These are phyloP conservation scores for Schizophyllum amplum DNA, from an alignment of 1,284 basidiomycete genomes.

Conservation along the genomic window DNA sequence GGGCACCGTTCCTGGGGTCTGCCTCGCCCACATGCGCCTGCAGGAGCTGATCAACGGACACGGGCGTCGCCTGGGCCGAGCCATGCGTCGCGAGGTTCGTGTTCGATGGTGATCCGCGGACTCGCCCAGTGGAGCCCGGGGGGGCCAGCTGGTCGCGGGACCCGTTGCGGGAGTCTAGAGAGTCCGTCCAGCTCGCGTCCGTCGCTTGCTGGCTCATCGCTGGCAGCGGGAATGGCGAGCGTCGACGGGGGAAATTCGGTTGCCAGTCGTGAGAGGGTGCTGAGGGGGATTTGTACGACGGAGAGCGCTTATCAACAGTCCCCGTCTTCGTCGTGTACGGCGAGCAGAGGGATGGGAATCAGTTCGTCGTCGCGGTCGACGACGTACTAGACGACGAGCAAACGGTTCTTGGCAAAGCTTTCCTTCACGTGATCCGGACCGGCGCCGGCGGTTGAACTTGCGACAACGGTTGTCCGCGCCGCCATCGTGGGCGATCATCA, in stretches of 20 bases:
- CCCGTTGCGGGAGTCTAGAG: neutral
- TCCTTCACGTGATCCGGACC: too few species aligned
- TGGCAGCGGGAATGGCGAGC: neutral
- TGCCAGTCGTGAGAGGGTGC: too few species aligned
- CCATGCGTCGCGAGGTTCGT: neutral
- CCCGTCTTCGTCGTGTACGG: too few species aligned
- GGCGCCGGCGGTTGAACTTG: too few species aligned
- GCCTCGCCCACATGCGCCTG: conserved; percentile 38
- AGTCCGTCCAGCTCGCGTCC: neutral
- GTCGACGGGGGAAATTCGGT: neutral
- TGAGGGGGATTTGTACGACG: too few species aligned
- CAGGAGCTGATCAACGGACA: conserved; percentile 51
- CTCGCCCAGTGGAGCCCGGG: neutral
- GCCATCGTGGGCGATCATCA: too few species aligned
- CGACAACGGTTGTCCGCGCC: too few species aligned
- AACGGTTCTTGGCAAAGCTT: too few species aligned
- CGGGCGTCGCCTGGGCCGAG: conserved; percentile 11
- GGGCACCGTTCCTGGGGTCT: conserved; percentile 56
- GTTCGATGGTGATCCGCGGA: neutral
- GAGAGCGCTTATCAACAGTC: too few species aligned
- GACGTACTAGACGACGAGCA: too few species aligned
- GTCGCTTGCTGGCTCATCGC: neutral
- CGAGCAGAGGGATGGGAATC: too few species aligned
- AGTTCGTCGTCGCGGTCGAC: too few species aligned
- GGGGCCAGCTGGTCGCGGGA: neutral